Evolutionary conservation across 495 filamentous ascomycete species (phyloP).

Genomic region (Lineolata rhizophorae): DNA sequence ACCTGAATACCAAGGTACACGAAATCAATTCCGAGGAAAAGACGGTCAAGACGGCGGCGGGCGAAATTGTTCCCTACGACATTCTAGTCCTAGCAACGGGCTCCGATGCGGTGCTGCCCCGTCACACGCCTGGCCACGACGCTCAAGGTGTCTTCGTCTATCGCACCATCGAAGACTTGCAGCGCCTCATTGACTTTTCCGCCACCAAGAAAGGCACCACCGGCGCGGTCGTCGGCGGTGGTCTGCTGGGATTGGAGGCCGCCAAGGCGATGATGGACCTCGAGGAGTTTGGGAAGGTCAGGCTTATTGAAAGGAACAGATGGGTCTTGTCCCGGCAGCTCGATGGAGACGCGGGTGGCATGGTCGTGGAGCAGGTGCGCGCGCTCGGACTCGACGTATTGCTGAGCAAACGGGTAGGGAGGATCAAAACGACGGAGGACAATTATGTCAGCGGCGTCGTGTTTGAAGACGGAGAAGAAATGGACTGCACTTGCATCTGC

Average conservation of each 20-base stretch:
- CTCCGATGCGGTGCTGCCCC: conserved; percentile 69
- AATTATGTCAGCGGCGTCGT: conserved; percentile 53
- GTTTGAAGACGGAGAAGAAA: conserved; percentile 68
- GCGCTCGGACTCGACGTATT: conserved; percentile 69
- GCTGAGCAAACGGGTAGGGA: conserved; percentile 53
- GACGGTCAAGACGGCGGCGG: conserved; percentile 46
- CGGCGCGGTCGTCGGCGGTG: conserved; percentile 77
- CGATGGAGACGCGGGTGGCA: conserved; percentile 58
- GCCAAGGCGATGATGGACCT: conserved; percentile 92
- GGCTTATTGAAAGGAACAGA: conserved; percentile 68
- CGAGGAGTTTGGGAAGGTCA: conserved; percentile 52
- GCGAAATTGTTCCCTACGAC: conserved; percentile 58
- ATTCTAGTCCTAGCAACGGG: conserved; percentile 80
- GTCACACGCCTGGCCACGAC: conserved; percentile 62
- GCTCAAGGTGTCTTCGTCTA: conserved; percentile 90
- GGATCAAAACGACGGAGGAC: conserved; percentile 41
- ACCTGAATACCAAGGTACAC: conserved; percentile 62
- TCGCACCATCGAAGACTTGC: conserved; percentile 66
- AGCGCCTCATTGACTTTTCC: conserved; percentile 60
- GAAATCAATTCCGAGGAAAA: conserved; percentile 43
- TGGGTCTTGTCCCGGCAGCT: conserved; percentile 82
- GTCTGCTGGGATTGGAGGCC: conserved; percentile 74
- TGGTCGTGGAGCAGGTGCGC: conserved; percentile 70
- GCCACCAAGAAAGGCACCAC: conserved; percentile 38
- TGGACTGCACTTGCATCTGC: conserved; percentile 69